These are phyloP conservation scores for Clitopilus passeckerianus DNA, from an alignment of 768 basidiomycete species.

Conservation along the genomic window DNA sequence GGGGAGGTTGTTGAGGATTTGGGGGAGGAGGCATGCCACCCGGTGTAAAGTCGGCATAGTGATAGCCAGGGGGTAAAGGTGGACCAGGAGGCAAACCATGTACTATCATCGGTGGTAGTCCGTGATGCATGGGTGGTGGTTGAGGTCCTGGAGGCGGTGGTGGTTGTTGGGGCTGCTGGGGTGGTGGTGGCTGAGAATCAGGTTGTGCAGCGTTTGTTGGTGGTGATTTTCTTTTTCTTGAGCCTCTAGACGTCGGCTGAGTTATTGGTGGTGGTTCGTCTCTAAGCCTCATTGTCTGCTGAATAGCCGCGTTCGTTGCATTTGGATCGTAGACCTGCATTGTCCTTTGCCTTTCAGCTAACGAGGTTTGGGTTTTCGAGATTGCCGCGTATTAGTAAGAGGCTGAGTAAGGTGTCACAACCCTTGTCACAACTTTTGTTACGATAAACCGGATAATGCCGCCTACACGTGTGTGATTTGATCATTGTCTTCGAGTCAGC, in stretches of 20 bases:
- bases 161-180: constrained; percentile 26
- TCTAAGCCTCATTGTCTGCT: constrained; percentile 51
- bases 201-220: constrained; percentile 29
- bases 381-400: constrained; percentile 43
- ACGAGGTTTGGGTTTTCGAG: constrained; percentile 12
- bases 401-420: constrained; percentile 30
- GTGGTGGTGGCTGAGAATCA: constrained; percentile 22
- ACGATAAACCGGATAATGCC: constrained; percentile 11
- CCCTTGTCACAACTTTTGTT: constrained; percentile 5
- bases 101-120: constrained; percentile 52
- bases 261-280: constrained; percentile 50
- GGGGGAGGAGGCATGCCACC: constrained; percentile 39
- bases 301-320: constrained; percentile 1
- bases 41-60: constrained; percentile 51
- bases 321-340: constrained; percentile 9
- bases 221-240: constrained; percentile 70
- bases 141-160: constrained; percentile 20
- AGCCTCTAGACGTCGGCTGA: constrained; percentile 32
- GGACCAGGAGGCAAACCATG: constrained; percentile 33
- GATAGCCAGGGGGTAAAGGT: constrained; percentile 43
- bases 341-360: constrained; percentile 1
- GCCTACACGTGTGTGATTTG: constrained; percentile 1
- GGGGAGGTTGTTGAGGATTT: constrained; percentile 18
- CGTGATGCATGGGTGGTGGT: constrained; percentile 39
- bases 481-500: constrained; percentile 1